phyloP scores from a whole-genome alignment of 2,329 filamentous ascomycete species.

The Colletotrichum tabaci region DNA sequence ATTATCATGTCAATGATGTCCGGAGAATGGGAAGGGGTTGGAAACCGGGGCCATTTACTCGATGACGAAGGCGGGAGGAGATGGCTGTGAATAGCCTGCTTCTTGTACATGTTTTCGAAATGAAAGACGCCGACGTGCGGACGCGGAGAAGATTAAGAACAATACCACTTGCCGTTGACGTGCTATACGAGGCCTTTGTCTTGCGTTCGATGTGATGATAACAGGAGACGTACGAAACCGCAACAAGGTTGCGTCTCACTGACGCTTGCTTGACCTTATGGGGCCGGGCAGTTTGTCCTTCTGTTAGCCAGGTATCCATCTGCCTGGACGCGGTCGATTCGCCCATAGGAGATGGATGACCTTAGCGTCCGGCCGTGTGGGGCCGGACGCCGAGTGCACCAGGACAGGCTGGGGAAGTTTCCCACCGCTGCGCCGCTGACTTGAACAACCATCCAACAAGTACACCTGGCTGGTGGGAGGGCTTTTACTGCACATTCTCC shows the following conservation, averaged over 20 bases:
- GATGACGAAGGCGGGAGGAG: neutral
- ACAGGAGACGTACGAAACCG: neutral
- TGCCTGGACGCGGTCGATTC: neutral
- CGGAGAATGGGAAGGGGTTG: conserved; percentile 22
- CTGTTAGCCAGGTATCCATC: neutral
- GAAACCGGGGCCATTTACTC: conserved; percentile 18
- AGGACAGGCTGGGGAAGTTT: too few relatives aligned
- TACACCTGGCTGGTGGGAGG: too few relatives aligned
- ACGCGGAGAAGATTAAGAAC: conserved; percentile 13
- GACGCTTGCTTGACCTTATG: neutral
- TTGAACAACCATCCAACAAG: too few relatives aligned
- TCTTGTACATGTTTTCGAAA: conserved; percentile 36
- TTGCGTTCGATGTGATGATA: neutral
- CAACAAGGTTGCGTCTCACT: neutral
- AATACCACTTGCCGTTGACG: conserved; percentile 34
- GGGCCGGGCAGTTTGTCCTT: too few relatives aligned
- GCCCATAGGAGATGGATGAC: too few relatives aligned
- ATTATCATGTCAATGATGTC: conserved; percentile 37
- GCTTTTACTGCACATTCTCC: too few relatives aligned
- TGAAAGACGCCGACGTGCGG: conserved; percentile 12
- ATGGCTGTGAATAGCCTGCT: conserved; percentile 22
- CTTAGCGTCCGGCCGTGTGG: too few relatives aligned
- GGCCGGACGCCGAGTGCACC: too few relatives aligned
- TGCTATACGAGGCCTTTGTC: neutral
- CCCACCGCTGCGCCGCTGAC: too few relatives aligned